A percentile compares a stretch with the other conserved stretches of the same genome.
Evolutionary conservation across 345 rosid genomes (phyloP).

Genomic region (Moricandia moricandioides): DNA sequence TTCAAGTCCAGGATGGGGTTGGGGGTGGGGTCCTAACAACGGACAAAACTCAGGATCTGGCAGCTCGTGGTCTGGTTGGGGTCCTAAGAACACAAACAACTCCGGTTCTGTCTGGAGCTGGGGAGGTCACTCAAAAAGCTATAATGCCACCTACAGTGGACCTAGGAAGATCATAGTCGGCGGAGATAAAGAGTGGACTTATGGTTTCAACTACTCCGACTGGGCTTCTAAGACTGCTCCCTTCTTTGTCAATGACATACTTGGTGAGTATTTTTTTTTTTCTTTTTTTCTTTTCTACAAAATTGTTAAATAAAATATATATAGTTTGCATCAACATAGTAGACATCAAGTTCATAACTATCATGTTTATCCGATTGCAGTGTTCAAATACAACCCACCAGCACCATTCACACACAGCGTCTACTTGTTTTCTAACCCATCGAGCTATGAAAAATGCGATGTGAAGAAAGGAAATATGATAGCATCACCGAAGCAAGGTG

Average conservation of each 20-base stretch:
- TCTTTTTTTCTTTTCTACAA: background rate
- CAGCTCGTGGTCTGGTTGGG: slow-evolving; percentile 6
- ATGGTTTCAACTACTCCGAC: slow-evolving; percentile 52
- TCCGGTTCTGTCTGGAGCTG: slow-evolving; percentile 13
- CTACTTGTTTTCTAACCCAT: slow-evolving; percentile 48
- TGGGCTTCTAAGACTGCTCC: slow-evolving; percentile 65
- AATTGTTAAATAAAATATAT: too few species aligned
- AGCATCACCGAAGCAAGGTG: slow-evolving; percentile 53
- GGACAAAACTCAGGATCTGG: background rate
- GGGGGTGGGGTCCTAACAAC: slow-evolving; percentile 12
- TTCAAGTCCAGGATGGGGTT: slow-evolving; percentile 24
- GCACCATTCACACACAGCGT: slow-evolving; percentile 57
- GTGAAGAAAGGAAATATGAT: slow-evolving; percentile 48
- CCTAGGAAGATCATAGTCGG: slow-evolving; percentile 56
- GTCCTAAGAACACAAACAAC: background rate
- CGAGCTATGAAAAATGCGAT: slow-evolving; percentile 55
- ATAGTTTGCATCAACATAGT: background rate
- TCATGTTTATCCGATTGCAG: slow-evolving; percentile 36
- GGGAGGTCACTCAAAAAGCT: slow-evolving; percentile 22
- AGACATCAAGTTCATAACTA: too few species aligned
- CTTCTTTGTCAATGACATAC: slow-evolving; percentile 55
- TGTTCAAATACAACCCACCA: slow-evolving; percentile 71
- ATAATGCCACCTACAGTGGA: background rate
- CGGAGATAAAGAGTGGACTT: slow-evolving; percentile 61
- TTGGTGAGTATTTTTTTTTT: slow-evolving; percentile 40